Base-by-base conservation (phyloP, 495 filamentous ascomycete genomes). In the Lepidopterella palustris region DNA sequence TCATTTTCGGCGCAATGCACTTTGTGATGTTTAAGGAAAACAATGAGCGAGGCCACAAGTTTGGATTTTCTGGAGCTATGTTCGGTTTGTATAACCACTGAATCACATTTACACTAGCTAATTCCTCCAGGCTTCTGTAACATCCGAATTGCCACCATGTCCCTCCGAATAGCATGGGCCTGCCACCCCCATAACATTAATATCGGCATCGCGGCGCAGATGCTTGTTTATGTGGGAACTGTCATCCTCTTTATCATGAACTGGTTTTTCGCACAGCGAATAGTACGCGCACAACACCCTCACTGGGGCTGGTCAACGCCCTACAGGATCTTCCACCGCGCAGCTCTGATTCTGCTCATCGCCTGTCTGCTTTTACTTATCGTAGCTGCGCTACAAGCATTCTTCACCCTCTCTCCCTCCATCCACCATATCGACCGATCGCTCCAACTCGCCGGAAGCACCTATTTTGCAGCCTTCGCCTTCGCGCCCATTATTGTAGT, bases 181-280 rank as follows among this genome's bases (percentile, higher is more conserved):
- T 68, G 66, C 24, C 60, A 78, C 53, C 76, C 72, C 3, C 55
- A 20, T 8, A 74, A 84, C 60, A 64, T 84, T 42, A 64, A 62
- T 26, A 56, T 92, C 2, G 84, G 79, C 6, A 88, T 96, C 50
- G 85, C 87, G 0, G 81, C 89, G 1, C 75, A 82, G 56, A 80
- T 96, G 65, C 67, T 74, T 29, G 60, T 67, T 53, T 62, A 64
- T 42, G 68, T 64, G 10, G 72, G 72, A 24, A 69, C 68, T 23
- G 40, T 74, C 13, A 61, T 74, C 39, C 57, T 74, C 45, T 73
- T 60, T 59, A 63, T 74, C 51, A 55, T 72, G 52, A 70, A 73
- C 55, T 66, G 68, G 55, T 58, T 71, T 45, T 71, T 74, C 58
- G 58, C 69, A 3, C 65, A 69, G 31, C 64, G 70, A 23, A 64